phyloP scores from a whole-genome alignment of 305 asterid genomes.

The Fraxinus xanthoxyloides region DNA sequence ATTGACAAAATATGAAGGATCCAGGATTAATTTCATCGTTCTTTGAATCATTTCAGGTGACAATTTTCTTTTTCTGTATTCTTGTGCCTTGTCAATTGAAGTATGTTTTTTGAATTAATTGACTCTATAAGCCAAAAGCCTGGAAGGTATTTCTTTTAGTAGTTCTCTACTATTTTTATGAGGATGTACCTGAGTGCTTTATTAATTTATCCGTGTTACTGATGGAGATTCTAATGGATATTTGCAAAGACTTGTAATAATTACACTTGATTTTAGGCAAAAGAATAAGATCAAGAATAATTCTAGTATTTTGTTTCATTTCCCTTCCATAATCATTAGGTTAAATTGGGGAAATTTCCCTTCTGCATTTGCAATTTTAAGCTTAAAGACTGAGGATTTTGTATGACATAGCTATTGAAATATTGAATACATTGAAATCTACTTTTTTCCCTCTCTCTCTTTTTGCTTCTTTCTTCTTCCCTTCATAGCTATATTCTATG shows the following conservation, averaged over 20 bases:
- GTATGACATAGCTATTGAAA: background rate
- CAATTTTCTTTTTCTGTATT: background rate
- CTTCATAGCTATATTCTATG: background rate
- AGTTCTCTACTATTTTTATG: constrained; percentile 10
- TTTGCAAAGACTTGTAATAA: background rate
- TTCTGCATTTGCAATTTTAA: background rate
- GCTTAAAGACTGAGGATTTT: background rate
- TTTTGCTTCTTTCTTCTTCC: background rate
- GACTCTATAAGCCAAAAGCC: constrained; percentile 9
- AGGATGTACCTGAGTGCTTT: constrained; percentile 7
- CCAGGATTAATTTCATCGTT: constrained; percentile 8
- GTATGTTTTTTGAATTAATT: background rate
- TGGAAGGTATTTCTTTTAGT: constrained; percentile 2
- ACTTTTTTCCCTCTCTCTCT: background rate
- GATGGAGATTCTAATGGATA: background rate
- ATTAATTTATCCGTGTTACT: constrained; percentile 6
- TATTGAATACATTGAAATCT: background rate
- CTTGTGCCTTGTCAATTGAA: background rate
- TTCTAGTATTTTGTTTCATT: background rate
- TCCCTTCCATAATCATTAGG: background rate
- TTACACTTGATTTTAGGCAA: background rate
- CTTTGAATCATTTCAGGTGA: background rate
- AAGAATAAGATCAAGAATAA: background rate
- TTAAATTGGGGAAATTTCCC: background rate
- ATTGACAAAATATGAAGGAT: background rate